Percentiles rank a stretch among this genome's conserved stretches.
These are phyloP conservation scores for Penicillium cataractarum DNA, from an alignment of 495 filamentous ascomycete genomes.

Conservation along the genomic window DNA sequence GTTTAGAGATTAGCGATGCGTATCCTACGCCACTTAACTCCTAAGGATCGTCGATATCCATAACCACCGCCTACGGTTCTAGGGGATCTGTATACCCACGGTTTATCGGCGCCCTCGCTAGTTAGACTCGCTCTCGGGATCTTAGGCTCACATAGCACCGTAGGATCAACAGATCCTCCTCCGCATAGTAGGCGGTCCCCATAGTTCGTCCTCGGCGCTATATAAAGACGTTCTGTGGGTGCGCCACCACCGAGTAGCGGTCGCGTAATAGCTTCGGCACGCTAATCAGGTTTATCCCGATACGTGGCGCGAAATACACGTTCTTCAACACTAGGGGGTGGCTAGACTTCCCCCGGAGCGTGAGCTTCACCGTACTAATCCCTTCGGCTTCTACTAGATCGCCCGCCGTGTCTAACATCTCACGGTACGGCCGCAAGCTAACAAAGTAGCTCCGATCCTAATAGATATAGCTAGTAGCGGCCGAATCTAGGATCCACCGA, in stretches of 20 bases:
- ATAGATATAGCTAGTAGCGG: neutral
- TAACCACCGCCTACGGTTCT: no score
- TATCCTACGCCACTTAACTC: no score
- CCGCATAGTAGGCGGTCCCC: neutral
- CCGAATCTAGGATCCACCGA: neutral
- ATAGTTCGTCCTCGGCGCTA: neutral
- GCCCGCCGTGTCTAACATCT: neutral
- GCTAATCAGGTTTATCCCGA: neutral
- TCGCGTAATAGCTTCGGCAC: neutral
- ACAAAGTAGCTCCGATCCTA: neutral
- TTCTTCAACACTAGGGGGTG: neutral
- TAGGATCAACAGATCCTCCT: neutral
- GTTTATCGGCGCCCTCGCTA: neutral
- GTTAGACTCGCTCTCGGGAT: neutral
- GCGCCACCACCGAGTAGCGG: neutral
- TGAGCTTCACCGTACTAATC: neutral
- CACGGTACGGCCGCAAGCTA: neutral
- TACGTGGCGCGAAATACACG: neutral
- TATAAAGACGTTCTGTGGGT: neutral
- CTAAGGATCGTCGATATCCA: no score
- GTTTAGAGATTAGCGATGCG: no score
- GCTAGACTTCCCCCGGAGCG: neutral
- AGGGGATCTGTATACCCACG: neutral
- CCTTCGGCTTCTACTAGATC: no score
- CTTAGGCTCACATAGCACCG: neutral